Base-by-base conservation (phyloP, 441 rosid species). In the Gossypium schwendimanii region DNA sequence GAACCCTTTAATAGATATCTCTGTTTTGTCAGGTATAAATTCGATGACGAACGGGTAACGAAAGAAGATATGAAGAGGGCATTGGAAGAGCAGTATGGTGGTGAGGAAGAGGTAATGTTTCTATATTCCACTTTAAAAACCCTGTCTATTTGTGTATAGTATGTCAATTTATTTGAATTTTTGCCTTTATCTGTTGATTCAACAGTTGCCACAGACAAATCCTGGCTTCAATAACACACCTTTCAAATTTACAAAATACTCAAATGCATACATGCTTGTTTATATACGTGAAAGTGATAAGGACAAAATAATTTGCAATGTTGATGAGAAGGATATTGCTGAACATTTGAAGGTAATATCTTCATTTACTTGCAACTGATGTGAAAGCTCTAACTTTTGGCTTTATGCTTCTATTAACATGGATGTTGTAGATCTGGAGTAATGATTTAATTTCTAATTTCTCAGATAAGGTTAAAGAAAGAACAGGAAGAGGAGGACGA, bases 71-170 rank as follows among this genome's bases (percentile, higher is more conserved):
- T 81, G 76, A 91, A 89, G 81, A 91, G 92, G 80, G 97, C 97
- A 70, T 83, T 94, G 76, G 98, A 94, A 76, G 98, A 92, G 78
- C 99, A 94, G 80, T 94, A 94, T 84, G 98, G 98, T 70, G 98
- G 98, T 39, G 98, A 92, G 82, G 98, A 92, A 82, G 98, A 94
- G 96, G 99, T 94, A 82, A 45, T 10, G 36, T 68, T 77, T 78
- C 18, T 15, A 26, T 28, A 57, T 39, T 41, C 69, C 61, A 17
- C 63, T 59, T 23, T 18, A 26, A 12, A 53, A 47, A 74, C 8
- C 68, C 57, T 64, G 18, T 18, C 55, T 39, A 55, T 39, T 21
- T 73, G 17, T 58, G 20, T 62, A 24, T 62, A 54, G 62, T 57
- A 63, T 33, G 15, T 75, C 53, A 66, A 62, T 8, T 65, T 33